phyloP scores from a whole-genome alignment of 2,329 filamentous ascomycete species.

The Ophiostoma sp. region DNA sequence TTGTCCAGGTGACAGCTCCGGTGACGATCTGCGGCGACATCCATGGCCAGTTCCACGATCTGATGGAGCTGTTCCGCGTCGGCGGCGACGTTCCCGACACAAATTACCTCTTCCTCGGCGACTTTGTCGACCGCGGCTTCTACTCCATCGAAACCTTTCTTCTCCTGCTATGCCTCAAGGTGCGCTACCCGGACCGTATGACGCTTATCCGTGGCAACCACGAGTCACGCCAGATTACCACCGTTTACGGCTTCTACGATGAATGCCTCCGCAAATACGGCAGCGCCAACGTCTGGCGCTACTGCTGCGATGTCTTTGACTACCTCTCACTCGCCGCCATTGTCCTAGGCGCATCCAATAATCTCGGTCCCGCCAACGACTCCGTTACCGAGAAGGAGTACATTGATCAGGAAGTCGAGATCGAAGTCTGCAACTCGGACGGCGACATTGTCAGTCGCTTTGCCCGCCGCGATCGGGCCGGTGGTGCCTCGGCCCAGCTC shows the following conservation, averaged over 20 bases:
- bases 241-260: constrained; percentile 97
- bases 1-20: constrained; percentile 88
- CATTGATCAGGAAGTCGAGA: constrained; percentile 71
- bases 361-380: constrained; percentile 47
- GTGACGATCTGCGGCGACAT: constrained; percentile 99
- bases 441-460: constrained; percentile 74
- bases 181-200: constrained; percentile 94
- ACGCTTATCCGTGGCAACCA: constrained; percentile 93
- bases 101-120: constrained; percentile 80
- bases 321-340: constrained; percentile 88
- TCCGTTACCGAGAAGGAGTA: constrained; percentile 44
- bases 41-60: constrained; percentile 91
- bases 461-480: constrained; percentile 42
- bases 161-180: constrained; percentile 90
- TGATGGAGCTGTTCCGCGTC: constrained; percentile 94
- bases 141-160: constrained; percentile 97
- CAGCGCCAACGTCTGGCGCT: constrained; percentile 92
- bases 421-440: constrained; percentile 83
- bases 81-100: constrained; percentile 92
- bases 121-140: constrained; percentile 97
- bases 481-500: constrained; percentile 28
- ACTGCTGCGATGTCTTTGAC: constrained; percentile 97
- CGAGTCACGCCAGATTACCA: constrained; percentile 94
- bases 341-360: constrained; percentile 77
- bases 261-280: constrained; percentile 95